Evolutionary conservation across 2,329 filamentous ascomycete species (phyloP).

Genomic region (Colletotrichum sp.): DNA sequence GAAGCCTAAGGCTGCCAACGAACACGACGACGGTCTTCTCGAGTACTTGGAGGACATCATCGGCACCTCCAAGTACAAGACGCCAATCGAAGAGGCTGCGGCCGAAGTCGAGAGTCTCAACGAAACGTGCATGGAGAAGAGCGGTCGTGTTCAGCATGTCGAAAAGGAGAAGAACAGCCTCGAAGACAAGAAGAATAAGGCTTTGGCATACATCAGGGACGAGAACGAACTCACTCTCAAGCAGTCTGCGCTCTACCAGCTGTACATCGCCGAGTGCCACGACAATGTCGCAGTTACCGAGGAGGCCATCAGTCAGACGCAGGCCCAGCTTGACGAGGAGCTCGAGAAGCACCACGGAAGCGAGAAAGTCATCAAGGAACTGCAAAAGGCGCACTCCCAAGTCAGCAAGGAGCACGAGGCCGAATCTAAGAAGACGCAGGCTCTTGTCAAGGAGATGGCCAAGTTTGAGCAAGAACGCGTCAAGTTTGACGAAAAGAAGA

Average conservation of each 20-base stretch:
- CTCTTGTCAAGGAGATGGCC: conserved; percentile 82
- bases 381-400: conserved; percentile 83
- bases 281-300: conserved; percentile 89
- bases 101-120: conserved; percentile 90
- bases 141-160: conserved; percentile 91
- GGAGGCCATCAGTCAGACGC: conserved; percentile 90
- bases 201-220: conserved; percentile 84
- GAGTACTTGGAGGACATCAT: conserved; percentile 99
- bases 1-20: conserved; percentile 94
- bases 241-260: conserved; percentile 89
- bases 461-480: conserved; percentile 96
- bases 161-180: conserved; percentile 94
- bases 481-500: conserved; percentile 97
- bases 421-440: conserved; percentile 82
- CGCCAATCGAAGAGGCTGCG: conserved; percentile 93
- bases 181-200: conserved; percentile 97
- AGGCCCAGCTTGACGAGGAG: conserved; percentile 84
- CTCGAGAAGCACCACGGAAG: conserved; percentile 90
- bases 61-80: conserved; percentile 97
- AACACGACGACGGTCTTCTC: conserved; percentile 94
- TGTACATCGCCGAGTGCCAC: conserved; percentile 86
- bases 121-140: conserved; percentile 95
- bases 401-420: conserved; percentile 84
- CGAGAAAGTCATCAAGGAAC: conserved; percentile 86
- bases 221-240: conserved; percentile 93